Evolutionary conservation across 495 filamentous ascomycete genomes (phyloP).

Genomic region (Penicillium odoratum): DNA sequence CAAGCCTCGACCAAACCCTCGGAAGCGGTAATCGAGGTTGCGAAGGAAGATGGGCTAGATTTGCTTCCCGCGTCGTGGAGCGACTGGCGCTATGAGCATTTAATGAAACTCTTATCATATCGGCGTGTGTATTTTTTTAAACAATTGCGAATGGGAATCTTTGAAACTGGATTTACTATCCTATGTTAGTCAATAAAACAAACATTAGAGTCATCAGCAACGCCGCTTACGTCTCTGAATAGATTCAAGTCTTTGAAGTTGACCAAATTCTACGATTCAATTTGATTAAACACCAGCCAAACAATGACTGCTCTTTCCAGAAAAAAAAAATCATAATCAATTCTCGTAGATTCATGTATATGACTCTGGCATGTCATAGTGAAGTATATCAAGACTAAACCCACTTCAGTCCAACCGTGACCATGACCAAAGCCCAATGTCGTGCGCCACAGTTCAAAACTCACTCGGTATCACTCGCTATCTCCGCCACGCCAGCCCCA

Average conservation of each 20-base stretch:
- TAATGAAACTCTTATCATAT: slow-evolving; percentile 30
- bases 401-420: slow-evolving; percentile 12
- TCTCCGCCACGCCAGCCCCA: neutral
- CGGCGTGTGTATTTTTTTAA: slow-evolving; percentile 26
- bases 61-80: slow-evolving; percentile 9
- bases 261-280: too few relatives aligned
- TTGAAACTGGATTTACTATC: neutral
- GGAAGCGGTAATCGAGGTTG: slow-evolving; percentile 60
- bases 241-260: too few relatives aligned
- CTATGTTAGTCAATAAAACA: neutral
- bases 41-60: slow-evolving; percentile 6
- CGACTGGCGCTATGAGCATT: slow-evolving; percentile 32
- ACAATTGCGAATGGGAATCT: slow-evolving; percentile 2
- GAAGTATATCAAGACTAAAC: slow-evolving; percentile 15
- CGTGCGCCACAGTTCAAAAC: slow-evolving; percentile 8
- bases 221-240: too few relatives aligned
- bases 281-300: neutral
- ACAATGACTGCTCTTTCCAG: neutral
- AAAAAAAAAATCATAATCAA: neutral
- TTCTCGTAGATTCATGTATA: slow-evolving; percentile 10
- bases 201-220: too few relatives aligned
- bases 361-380: neutral
- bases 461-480: neutral
- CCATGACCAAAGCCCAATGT: slow-evolving; percentile 7
- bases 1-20: slow-evolving; percentile 70